Conservation (phyloP, 352 stramenopile species). For the Pythium phragmitis region DNA sequence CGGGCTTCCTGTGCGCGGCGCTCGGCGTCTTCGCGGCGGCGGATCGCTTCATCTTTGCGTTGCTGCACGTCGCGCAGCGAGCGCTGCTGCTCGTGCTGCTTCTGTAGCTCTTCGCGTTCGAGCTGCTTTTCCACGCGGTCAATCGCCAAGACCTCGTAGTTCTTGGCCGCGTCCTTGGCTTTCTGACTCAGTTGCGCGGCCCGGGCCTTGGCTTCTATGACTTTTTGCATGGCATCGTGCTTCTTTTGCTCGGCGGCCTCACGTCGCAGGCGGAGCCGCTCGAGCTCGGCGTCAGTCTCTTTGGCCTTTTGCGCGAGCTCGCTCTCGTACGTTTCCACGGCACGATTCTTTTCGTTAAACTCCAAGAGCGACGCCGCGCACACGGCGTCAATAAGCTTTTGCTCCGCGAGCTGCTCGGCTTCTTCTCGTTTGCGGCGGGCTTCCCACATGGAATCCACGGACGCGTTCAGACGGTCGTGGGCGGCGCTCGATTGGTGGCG, state of each 20-base stretch:
- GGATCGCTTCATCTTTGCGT: constrained; percentile 61
- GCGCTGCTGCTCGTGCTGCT: constrained; percentile 40
- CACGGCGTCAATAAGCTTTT: constrained; percentile 77
- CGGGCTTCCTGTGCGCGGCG: constrained; percentile 52
- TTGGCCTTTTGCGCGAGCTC: constrained; percentile 34
- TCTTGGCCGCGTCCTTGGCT: constrained; percentile 51
- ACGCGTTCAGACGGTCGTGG: constrained; percentile 29
- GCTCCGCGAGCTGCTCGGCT: constrained; percentile 57
- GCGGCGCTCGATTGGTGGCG: neutral
- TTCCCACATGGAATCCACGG: constrained; percentile 65
- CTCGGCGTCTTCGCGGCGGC: constrained; percentile 69
- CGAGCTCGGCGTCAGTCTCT: constrained; percentile 33
- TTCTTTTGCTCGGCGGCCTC: constrained; percentile 57
- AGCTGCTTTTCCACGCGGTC: constrained; percentile 56
- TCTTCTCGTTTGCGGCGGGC: constrained; percentile 49
- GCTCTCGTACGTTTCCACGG: constrained; percentile 50
- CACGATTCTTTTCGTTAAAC: constrained; percentile 67
- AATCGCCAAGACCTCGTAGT: constrained; percentile 57
- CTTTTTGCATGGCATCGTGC: constrained; percentile 63
- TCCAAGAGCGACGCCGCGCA: constrained; percentile 75
- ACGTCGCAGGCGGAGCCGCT: constrained; percentile 41
- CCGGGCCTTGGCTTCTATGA: constrained; percentile 69
- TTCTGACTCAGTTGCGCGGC: constrained; percentile 64
- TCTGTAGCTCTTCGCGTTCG: constrained; percentile 42
- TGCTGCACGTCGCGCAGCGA: constrained; percentile 51